phyloP scores from a whole-genome alignment of 2,329 filamentous ascomycete species.

The Magnaporthiopsis rhizophila region DNA sequence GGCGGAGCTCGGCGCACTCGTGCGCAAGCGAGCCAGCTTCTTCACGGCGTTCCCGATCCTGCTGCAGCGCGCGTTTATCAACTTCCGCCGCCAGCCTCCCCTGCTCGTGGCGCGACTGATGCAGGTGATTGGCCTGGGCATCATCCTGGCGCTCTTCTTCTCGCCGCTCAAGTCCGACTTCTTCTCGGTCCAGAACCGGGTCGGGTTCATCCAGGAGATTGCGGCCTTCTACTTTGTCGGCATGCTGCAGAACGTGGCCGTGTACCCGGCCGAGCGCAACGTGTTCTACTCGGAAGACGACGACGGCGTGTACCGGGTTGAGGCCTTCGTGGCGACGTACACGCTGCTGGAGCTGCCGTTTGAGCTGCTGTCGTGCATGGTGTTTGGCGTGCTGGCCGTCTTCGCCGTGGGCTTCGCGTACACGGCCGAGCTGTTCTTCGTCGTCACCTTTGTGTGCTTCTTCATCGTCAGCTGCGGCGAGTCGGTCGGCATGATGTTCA shows the following conservation, averaged over 20 bases:
- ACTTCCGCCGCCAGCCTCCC: conserved; percentile 58
- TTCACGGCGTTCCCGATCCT: conserved; percentile 57
- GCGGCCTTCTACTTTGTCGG: conserved; percentile 66
- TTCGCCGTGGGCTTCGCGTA: conserved; percentile 59
- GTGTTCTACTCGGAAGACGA: conserved; percentile 73
- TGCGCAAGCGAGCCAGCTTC: conserved; percentile 55
- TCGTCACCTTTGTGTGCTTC: conserved; percentile 61
- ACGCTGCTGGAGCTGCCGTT: conserved; percentile 64
- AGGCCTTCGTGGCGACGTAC: conserved; percentile 65
- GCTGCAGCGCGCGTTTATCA: conserved; percentile 58
- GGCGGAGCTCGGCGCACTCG: conserved; percentile 62
- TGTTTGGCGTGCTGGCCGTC: conserved; percentile 57
- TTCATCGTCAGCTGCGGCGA: conserved; percentile 69
- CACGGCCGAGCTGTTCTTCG: conserved; percentile 57
- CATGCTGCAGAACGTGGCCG: conserved; percentile 71
- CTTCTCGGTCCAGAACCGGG: conserved; percentile 61
- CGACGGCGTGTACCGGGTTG: conserved; percentile 62
- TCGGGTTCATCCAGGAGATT: conserved; percentile 67
- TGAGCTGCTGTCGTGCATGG: conserved; percentile 54
- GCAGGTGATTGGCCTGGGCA: conserved; percentile 56
- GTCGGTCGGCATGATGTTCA: conserved; percentile 71
- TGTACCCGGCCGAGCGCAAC: conserved; percentile 64
- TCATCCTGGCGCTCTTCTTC: conserved; percentile 62
- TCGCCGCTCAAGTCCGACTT: conserved; percentile 63
- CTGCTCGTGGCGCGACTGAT: conserved; percentile 57